Evolutionary conservation across 139 green algal genomes (phyloP), one percentile per base, ranked within the genome.

Genomic region (Micractinium conductrix): DNA sequence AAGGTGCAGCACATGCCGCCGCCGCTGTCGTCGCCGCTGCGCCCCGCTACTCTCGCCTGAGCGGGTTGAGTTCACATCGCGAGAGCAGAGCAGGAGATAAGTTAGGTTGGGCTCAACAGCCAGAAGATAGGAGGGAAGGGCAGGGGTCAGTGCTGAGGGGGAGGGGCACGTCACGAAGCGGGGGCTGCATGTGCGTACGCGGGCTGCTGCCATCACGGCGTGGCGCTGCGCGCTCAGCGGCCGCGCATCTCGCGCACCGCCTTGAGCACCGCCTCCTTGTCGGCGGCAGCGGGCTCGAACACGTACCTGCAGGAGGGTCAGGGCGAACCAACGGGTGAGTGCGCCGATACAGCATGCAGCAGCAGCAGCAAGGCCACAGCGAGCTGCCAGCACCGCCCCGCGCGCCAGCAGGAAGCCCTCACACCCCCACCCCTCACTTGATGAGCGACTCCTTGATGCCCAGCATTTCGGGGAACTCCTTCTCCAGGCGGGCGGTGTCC

Each of bases 401-500:
- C 42, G 74, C 45, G 16, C 45, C 1, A 70, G 17, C n/a, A 38
- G 44, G 22, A 28, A n/a, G 58, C 16, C 43, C 48, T 16, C 58
- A n/a, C 80, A 24, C 3, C 69, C 80, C 42, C 16, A 2, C n/a
- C 44, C 28, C 79, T 87, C 72, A 96, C 83, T 98, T 98, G 87
- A 98, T 98, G n/a, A 99, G 87, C 4, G 92, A 96, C 63, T 97
- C 93, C 82, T 90, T 91, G 91, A 99, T 99, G 42, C 74, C 26
- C 80, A 99, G 89, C 22, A 99, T 87, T 71, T 96, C 84, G 0
- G 97, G 97, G 87, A 98, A 99, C 91, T 98, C 95, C 10, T 78
- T 73, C 84, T 96, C 71, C 79, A 99, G 95, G 90, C 95, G 86
- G 53, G 91, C 91, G 26, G 95, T 98, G 89, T 98, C 96, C 74